Evolutionary conservation across 2,329 filamentous ascomycete species (phyloP).

Genomic region (Alternaria conjuncta): DNA sequence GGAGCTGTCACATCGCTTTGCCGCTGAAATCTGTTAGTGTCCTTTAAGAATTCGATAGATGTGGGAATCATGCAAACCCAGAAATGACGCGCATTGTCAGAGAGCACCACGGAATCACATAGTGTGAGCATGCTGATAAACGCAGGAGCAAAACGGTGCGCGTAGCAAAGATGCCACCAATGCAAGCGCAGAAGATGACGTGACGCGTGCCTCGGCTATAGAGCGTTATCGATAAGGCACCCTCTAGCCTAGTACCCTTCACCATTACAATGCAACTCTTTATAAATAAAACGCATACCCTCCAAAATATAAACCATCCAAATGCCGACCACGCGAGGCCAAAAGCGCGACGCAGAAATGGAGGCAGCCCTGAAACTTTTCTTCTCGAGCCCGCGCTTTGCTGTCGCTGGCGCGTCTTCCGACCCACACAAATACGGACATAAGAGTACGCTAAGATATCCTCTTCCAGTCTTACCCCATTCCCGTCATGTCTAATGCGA

Average conservation of each 20-base stretch:
- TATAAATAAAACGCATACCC: neutral
- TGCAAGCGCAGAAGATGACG: neutral
- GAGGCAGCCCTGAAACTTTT: slow-evolving; percentile 77
- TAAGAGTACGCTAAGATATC: slow-evolving; percentile 65
- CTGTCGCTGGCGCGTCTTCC: slow-evolving; percentile 87
- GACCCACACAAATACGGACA: slow-evolving; percentile 87
- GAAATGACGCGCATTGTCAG: neutral
- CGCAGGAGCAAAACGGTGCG: neutral
- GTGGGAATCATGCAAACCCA: neutral
- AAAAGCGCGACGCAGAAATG: slow-evolving; percentile 53
- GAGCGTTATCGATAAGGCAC: slow-evolving; percentile 1
- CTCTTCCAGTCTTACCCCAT: neutral
- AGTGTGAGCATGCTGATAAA: neutral
- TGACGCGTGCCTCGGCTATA: slow-evolving; percentile 4
- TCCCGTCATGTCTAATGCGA: neutral
- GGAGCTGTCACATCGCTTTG: neutral
- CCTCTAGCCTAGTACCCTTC: neutral
- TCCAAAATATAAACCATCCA: neutral
- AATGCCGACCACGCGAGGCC: slow-evolving; percentile 35
- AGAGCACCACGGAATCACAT: neutral
- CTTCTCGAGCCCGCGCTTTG: slow-evolving; percentile 80
- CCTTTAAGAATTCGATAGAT: neutral
- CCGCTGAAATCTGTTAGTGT: neutral
- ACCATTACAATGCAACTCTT: neutral
- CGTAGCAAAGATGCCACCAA: neutral